Evolutionary conservation across 345 rosid species (phyloP).

Genomic region (Dimocarpus longan): DNA sequence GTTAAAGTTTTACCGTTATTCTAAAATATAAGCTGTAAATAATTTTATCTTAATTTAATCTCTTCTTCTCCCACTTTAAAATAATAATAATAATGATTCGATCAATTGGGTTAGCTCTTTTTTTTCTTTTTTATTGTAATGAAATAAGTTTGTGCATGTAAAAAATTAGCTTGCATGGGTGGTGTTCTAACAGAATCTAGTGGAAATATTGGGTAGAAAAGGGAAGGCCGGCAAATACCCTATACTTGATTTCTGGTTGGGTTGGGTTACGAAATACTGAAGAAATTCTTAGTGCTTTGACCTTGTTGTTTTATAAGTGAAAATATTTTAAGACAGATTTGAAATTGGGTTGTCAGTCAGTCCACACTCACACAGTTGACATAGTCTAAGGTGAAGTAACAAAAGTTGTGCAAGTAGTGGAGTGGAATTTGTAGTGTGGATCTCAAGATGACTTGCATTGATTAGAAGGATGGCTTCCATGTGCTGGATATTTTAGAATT

Average conservation of each 20-base stretch:
- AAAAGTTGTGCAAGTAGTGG: not conserved
- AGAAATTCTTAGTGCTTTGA: not conserved
- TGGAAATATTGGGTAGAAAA: no score
- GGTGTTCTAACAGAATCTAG: no score
- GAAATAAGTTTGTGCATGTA: no score
- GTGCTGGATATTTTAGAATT: not conserved
- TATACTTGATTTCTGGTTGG: not conserved
- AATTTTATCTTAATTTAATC: no score
- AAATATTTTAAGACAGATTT: not conserved
- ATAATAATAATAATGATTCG: no score
- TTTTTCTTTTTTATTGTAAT: no score
- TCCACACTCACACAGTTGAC: not conserved
- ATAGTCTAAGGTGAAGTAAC: not conserved
- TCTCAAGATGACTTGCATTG: conserved; percentile 11
- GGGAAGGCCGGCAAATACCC: no score
- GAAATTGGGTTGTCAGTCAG: not conserved
- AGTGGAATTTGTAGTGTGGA: not conserved
- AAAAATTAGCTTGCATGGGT: no score
- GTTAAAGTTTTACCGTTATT: no score
- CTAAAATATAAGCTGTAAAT: no score
- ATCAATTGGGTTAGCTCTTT: no score
- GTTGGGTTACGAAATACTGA: not conserved
- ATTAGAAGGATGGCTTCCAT: not conserved
- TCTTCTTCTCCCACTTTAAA: no score
- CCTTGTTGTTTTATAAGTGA: not conserved